A percentile compares a stretch with the other conserved stretches of the same genome.
phyloP scores from a whole-genome alignment of 176 grass and related monocot genomes.

The Ensete glaucum region DNA sequence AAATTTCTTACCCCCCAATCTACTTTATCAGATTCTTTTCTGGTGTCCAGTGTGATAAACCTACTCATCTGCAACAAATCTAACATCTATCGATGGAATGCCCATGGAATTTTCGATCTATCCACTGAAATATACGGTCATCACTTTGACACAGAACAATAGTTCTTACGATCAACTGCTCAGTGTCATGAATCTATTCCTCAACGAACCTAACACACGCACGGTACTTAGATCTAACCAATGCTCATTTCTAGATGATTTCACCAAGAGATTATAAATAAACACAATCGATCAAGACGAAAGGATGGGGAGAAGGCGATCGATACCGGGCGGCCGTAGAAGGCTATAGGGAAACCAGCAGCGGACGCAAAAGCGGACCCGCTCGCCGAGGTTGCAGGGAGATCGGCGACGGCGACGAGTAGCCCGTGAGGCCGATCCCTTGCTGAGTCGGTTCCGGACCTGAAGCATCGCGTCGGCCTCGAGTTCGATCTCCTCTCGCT shows the following conservation, averaged over 20 bases:
- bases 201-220: not conserved
- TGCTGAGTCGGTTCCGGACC: not conserved
- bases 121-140: not conserved
- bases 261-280: too few relatives aligned
- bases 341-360: not conserved
- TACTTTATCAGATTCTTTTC: not conserved
- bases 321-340: not conserved
- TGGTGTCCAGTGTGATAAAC: not conserved
- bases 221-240: not conserved
- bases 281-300: not conserved
- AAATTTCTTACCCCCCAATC: not conserved
- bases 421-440: not conserved
- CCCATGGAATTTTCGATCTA: not conserved
- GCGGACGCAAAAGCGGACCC: constrained; percentile 6
- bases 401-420: constrained; percentile 1
- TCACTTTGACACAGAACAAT: too few relatives aligned
- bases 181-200: not conserved
- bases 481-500: not conserved
- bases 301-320: not conserved
- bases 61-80: not conserved
- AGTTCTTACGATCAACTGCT: not conserved
- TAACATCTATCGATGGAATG: not conserved
- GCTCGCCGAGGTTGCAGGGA: not conserved
- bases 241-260: too few relatives aligned
- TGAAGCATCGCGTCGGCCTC: not conserved